Base-by-base conservation (phyloP, 371 early-diverging fungal species). In the Rhizomucor miehei region DNA sequence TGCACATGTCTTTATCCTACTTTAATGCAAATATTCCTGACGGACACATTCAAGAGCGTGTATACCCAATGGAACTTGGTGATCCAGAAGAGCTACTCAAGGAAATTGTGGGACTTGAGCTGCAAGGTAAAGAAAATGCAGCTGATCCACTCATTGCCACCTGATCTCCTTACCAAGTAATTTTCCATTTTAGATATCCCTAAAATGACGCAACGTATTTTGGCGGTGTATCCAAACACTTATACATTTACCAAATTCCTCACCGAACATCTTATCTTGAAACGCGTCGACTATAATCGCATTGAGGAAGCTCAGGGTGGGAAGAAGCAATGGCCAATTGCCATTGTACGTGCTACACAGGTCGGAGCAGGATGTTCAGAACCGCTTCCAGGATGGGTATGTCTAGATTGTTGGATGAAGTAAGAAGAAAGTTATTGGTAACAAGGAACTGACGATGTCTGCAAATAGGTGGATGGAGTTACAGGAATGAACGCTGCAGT, bases 371-470 rank as follows among this genome's bases (percentile, higher is more conserved):
- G 79, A 43, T 57, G 62, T 1, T 56, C 39, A 24, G 83, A 83
- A 40, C 86, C 86, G 6, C 64, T 83, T 8, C 80, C 80, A 21
- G 86, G 86, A 1, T 85, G 86, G 86, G 83, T 84, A 66, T 63
- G 55, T 40, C 16, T 21, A 46, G 12, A 25, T 51, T 25, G 13
- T 49, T 16, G n/a, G 25, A 21, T 23, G 37, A n/a, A 46, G 20
- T 25, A 41, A 44, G 11, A 19, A 12, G 41, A 54, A 53, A 35
- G 20, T 52, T 21, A n/a, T n/a, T n/a, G n/a, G n/a, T n/a, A n/a
- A n/a, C n/a, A n/a, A n/a, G n/a, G n/a, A n/a, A n/a, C n/a, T n/a
- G n/a, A n/a, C n/a, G n/a, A n/a, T n/a, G n/a, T n/a, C n/a, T n/a
- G n/a, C n/a, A n/a, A 51, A 49, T 52, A 75, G 76, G 68, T 69